Evolutionary conservation across 805 yeast species (phyloP), one percentile per base, ranked within the genome.

Genomic region (Zygosaccharomyces siamensis): DNA sequence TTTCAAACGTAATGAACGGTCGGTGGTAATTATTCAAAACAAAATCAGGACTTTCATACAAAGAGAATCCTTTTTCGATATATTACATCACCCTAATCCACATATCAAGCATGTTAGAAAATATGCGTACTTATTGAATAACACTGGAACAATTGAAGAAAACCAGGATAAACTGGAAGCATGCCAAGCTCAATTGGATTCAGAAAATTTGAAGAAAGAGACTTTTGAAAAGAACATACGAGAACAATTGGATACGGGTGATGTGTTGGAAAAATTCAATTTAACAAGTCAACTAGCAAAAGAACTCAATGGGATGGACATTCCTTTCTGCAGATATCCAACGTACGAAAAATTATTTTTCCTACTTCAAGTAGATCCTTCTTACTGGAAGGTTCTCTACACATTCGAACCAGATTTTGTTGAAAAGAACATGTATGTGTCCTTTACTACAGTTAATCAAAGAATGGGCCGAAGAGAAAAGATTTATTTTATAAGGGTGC

Each of bases 281-380:
- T 65, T 89, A 18, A 93, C 86, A 55, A 93, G 43, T 7, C 54
- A 47, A 2, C 43, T 51, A 7, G 42, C 51, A 11, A 40, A 47
- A 14, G 39, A 48, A 10, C 32, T 54, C 10, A 39, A 48, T n/a
- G 43, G 53, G 33, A 43, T 50, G 36, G 48, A 43, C n/a, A 43
- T 53, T 14, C 56, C 63, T 1, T 45, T 45, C 8, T 48, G 55
- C 11, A 53, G 48, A 26, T 54, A 55, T 43, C 59, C 62, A 33
- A 55, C 59, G 5, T 86, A 85, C 65, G 96, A 84, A 57, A 84
- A 86, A 20, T 61, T 92, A 45, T 83, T 93, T 56, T 93, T 84
- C 60, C 68, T 92, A 23, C 66, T 93, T 39, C 98, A 93, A 63
- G 86, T 95, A 0, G 88, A 87, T 58, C 86, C 96, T 0, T 63